Percentiles rank a stretch among this genome's conserved stretches.
Evolutionary conservation across 2,329 filamentous ascomycete species (phyloP).

Genomic region (Diaporthe sp.): DNA sequence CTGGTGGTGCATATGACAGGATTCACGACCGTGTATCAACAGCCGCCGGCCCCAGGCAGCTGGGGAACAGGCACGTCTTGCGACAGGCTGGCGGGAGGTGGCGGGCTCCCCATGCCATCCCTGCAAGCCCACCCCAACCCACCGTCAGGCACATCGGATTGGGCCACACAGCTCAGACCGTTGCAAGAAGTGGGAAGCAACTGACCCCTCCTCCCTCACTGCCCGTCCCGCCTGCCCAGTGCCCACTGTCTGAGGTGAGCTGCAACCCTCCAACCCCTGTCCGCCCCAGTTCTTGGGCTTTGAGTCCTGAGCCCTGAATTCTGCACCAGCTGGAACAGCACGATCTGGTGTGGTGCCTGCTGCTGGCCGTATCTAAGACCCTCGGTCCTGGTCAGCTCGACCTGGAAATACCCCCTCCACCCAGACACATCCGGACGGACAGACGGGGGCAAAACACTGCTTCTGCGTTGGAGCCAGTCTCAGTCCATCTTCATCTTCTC

Average conservation of each 20-base stretch:
- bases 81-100: constrained; percentile 34
- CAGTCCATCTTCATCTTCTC: background rate
- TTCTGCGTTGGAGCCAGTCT: background rate
- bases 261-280: constrained; percentile 18
- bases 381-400: background rate
- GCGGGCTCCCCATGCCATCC: constrained; percentile 35
- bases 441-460: background rate
- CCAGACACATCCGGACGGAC: constrained; percentile 15
- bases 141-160: constrained; percentile 31
- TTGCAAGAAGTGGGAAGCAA: background rate
- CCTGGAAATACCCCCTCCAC: constrained; percentile 23
- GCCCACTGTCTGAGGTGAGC: constrained; percentile 11
- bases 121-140: constrained; percentile 23
- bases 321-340: background rate
- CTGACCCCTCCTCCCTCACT: constrained; percentile 6
- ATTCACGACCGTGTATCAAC: constrained; percentile 37
- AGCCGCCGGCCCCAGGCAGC: constrained; percentile 40
- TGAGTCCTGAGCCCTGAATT: constrained; percentile 17
- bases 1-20: constrained; percentile 21
- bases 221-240: constrained; percentile 27
- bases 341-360: background rate
- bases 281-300: constrained; percentile 26
- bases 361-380: constrained; percentile 15
- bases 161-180: background rate
- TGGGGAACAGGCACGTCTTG: background rate